Evolutionary conservation across 192 early-diverging fungal species (phyloP), one percentile per base, ranked within the genome.

Genomic region (Coemansia sp.): DNA sequence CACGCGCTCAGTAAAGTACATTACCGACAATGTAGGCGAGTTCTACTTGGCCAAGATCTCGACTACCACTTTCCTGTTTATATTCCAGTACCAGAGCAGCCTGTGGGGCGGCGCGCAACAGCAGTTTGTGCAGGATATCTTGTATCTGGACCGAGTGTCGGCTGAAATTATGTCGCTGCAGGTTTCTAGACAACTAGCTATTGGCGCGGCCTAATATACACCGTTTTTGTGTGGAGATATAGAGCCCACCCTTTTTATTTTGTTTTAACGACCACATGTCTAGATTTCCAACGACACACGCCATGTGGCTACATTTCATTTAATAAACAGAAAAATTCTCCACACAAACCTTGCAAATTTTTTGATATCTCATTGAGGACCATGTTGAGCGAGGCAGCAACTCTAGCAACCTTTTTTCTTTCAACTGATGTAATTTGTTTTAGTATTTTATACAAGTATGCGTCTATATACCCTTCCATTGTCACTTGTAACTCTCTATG

Each of bases 81-180:
- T 54, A 11, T 63, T 73, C 21, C 62, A 81, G 19, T 81, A 76
- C 27, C 46, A 66, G 70, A 19, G 59, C 45, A 46, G 48, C 2
- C 8, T 57, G 11, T 14, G 69, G 13, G 53, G 46, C 11, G 63
- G 68, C 1, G n/a, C 63, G 16, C 51, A 54, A 3, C 51, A 54
- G 51, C 24, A 54, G 4, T 29, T 65, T 13, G 57, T 65, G 16
- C 66, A 59, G 19, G 79, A 81, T 19, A 67, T 56, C 6, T 34
- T 81, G 56, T 81, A 81, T 70, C 59, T 81, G 29, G 50, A 75
- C 42, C 48, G 66, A 16, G 54, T 81, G 19, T 24, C 63, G 39
- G 79, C 79, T 2, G 65, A 66, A 4, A 51, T 81, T 14, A 63
- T 21, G 31, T 73, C 70, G 17, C 21, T 42, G 3, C 59, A 66